A percentile compares a stretch with the other conserved stretches of the same genome.
Conservation (phyloP, 768 basidiomycete genomes). For the Rhodotorula taiwanensis region DNA sequence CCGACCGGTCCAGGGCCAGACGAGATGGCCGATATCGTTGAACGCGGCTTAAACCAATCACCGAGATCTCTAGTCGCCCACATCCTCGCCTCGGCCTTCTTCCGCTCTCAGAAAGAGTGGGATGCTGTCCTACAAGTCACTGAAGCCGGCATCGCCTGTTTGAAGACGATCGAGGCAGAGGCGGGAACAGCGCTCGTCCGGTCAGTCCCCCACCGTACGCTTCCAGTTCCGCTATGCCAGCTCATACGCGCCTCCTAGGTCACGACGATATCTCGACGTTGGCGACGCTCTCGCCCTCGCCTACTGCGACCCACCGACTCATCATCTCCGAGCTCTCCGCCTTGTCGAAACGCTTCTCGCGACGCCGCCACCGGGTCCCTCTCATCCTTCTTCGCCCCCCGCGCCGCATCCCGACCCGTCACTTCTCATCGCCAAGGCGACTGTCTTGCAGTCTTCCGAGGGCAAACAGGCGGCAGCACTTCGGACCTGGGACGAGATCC, state of each 20-base stretch:
- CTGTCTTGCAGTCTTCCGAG: conserved; percentile 58
- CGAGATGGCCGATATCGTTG: conserved; percentile 22
- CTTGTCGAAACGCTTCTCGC: conserved; percentile 66
- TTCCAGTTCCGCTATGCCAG: neutral
- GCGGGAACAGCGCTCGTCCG: conserved; percentile 52
- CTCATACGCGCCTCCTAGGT: conserved; percentile 47
- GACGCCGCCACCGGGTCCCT: neutral
- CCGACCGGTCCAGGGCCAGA: conserved; percentile 3
- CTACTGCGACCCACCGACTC: conserved; percentile 79
- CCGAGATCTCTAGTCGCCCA: conserved; percentile 61
- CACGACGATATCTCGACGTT: conserved; percentile 61
- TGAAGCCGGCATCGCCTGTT: conserved; percentile 60
- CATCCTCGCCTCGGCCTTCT: conserved; percentile 60
- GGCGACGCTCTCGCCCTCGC: conserved; percentile 69
- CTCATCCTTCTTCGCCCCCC: neutral
- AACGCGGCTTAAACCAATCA: conserved; percentile 54
- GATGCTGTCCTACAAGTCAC: conserved; percentile 63
- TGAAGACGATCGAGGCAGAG: conserved; percentile 55
- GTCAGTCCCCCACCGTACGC: conserved; percentile 40
- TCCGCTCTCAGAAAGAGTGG: conserved; percentile 65
- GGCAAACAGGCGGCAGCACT: conserved; percentile 63
- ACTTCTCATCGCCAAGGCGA: conserved; percentile 68
- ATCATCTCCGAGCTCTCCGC: conserved; percentile 68
- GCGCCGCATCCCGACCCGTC: conserved; percentile 50
- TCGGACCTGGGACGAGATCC: conserved; percentile 57